A percentile compares a stretch with the other conserved stretches of the same genome.
Evolutionary conservation across 805 yeast genomes (phyloP).

Genomic region (Spathaspora boniae): DNA sequence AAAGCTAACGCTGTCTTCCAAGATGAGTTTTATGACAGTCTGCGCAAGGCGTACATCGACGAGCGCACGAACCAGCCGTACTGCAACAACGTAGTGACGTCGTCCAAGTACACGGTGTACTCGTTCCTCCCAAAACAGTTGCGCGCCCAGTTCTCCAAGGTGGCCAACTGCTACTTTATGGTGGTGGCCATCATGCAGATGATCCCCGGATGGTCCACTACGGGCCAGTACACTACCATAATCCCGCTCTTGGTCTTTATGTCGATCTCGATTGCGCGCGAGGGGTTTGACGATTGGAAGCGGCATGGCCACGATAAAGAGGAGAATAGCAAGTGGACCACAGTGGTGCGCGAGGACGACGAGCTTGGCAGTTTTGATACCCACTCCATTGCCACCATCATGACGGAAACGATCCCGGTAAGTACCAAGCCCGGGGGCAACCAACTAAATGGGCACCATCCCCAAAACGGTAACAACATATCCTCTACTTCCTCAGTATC

Average conservation of each 20-base stretch:
- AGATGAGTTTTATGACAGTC: constrained; percentile 23
- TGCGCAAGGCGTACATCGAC: constrained; percentile 48
- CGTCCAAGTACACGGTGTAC: constrained; percentile 79
- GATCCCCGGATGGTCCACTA: constrained; percentile 97
- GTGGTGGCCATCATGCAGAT: constrained; percentile 88
- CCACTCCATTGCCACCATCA: constrained; percentile 35
- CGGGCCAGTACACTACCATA: constrained; percentile 93
- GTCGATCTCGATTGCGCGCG: constrained; percentile 84
- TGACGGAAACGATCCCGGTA: constrained; percentile 32
- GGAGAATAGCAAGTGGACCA: constrained; percentile 59
- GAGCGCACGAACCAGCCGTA: constrained; percentile 66
- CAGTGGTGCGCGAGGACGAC: constrained; percentile 29
- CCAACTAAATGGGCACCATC: not conserved
- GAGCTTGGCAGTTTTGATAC: constrained; percentile 29
- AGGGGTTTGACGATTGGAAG: constrained; percentile 89
- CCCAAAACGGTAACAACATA: no score
- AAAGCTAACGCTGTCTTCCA: constrained; percentile 27
- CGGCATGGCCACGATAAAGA: constrained; percentile 81
- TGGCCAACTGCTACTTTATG: constrained; percentile 90
- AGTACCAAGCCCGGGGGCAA: not conserved
- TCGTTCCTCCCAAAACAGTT: constrained; percentile 87
- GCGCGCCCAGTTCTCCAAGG: constrained; percentile 84
- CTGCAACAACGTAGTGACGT: constrained; percentile 66
- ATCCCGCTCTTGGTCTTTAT: constrained; percentile 84
- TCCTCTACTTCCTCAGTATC: constrained; percentile 6